These are phyloP conservation scores for Monilinia fructigena DNA, from an alignment of 2,329 filamentous ascomycete species.

Conservation along the genomic window DNA sequence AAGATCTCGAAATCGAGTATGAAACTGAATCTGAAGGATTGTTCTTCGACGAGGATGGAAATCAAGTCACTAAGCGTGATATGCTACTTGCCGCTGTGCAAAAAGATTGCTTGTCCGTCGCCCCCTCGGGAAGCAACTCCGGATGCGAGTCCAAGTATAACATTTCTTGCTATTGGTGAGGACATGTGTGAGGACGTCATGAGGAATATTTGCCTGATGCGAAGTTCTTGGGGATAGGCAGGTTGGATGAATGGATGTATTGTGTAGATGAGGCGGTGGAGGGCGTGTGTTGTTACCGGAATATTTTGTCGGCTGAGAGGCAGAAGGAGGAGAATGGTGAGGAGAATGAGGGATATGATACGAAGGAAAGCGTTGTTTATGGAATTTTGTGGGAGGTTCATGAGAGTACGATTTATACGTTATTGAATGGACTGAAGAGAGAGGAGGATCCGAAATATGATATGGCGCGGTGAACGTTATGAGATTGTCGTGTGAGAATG, in stretches of 20 bases:
- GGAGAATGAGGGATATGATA: neutral
- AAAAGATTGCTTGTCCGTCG: neutral
- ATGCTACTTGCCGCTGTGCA: too few species aligned
- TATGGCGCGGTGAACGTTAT: neutral
- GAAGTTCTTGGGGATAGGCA: neutral
- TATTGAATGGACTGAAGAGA: neutral
- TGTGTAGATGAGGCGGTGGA: neutral
- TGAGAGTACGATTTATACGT: neutral
- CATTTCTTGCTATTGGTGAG: neutral
- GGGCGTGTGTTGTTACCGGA: slow-evolving; percentile 4
- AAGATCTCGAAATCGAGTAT: neutral
- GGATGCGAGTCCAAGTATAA: neutral
- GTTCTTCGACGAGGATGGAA: neutral
- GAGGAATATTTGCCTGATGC: neutral
- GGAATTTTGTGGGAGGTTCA: slow-evolving; percentile 1
- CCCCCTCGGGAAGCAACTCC: neutral
- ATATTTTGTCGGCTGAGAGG: neutral
- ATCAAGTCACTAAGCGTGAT: neutral
- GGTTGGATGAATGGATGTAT: slow-evolving; percentile 11
- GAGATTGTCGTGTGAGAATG: neutral
- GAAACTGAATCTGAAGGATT: neutral
- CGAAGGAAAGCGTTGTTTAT: neutral
- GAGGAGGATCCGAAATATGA: neutral
- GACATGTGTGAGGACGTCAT: neutral
- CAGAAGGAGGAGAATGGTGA: neutral